Evolutionary conservation across 2,329 filamentous ascomycete genomes (phyloP), one percentile per base, ranked within the genome.

Genomic region (Colletotrichum horii): DNA sequence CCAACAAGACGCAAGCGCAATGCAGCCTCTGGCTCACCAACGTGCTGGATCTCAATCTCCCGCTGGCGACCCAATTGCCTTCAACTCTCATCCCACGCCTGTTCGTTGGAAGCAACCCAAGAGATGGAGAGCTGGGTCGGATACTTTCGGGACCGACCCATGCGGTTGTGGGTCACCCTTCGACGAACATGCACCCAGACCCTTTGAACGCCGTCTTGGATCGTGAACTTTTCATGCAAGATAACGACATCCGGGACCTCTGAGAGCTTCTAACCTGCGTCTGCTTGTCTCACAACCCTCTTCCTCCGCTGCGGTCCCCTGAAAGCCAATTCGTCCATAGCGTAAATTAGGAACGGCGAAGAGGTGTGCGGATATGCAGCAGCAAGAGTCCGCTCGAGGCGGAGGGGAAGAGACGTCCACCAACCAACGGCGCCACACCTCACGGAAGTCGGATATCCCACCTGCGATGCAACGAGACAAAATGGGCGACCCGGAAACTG

Each of bases 141-240:
- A 75, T 68, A 65, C 74, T 73, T 60, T 75, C 74, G 74, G 74
- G 70, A 66, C 24, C 28, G 30, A 48, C 69, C 58, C 74, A 69
- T 60, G 62, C 28, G 24, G 43, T 34, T 22, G 70, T 73, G 70
- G 69, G 70, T 4, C 32, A 14, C 30, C 72, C 58, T 38, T 65
- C 58, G 52, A 22, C 36, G 48, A 64, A 22, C 70, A 68, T 43
- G 74, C 65, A 66, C 26, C 72, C 34, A 64, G 32, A 64, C 62
- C 64, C 56, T 75, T 64, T 36, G 56, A 64, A 66, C 64, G 64
- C 28, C 36, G 30, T 73, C 56, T 19, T 34, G 64, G 36, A 26
- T 30, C 11, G 61, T 52, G n/a, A 22, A 30, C 24, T 28, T 16
- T 30, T 72, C 56, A 72, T 75, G 74, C 74, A 60, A 73, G 74